Percentiles rank a stretch among this genome's conserved stretches.
These are phyloP conservation scores for Petasospora rhodanensis DNA, from an alignment of 1,139 yeast species.

Conservation along the genomic window DNA sequence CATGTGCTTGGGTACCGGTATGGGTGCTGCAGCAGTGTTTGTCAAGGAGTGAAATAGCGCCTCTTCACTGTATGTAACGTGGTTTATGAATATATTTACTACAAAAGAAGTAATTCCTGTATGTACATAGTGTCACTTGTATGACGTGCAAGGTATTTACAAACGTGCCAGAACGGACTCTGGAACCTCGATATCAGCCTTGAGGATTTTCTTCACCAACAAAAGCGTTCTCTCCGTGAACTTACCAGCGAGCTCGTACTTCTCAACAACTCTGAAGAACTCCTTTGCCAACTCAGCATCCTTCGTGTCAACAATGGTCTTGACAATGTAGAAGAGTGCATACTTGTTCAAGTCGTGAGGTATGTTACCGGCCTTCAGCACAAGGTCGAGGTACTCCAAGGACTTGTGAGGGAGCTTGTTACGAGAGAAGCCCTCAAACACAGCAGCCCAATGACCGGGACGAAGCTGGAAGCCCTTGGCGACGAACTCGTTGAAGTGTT, in stretches of 20 bases:
- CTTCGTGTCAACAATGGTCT: slow-evolving; percentile 36
- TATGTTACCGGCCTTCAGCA: slow-evolving; percentile 24
- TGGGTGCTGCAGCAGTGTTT: slow-evolving; percentile 93
- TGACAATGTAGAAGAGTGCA: slow-evolving; percentile 53
- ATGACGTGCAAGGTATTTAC: slow-evolving; percentile 11
- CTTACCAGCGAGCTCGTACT: slow-evolving; percentile 3
- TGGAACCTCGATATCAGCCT: slow-evolving; percentile 16
- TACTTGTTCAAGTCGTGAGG: slow-evolving; percentile 59
- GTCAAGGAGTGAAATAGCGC: slow-evolving; percentile 64
- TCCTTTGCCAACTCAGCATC: slow-evolving; percentile 34
- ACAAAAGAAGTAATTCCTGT: no score
- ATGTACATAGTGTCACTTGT: no score
- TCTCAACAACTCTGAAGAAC: slow-evolving; percentile 36
- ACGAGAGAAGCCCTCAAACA: slow-evolving; percentile 46
- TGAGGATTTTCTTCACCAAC: slow-evolving; percentile 9
- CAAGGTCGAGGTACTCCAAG: slow-evolving; percentile 34
- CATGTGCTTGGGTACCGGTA: slow-evolving; percentile 98
- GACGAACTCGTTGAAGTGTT: slow-evolving; percentile 43
- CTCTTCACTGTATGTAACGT: no score
- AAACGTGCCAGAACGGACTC: slow-evolving; percentile 10
- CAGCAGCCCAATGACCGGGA: slow-evolving; percentile 54
- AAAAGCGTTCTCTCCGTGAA: slow-evolving; percentile 8
- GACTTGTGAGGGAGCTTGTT: slow-evolving; percentile 38
- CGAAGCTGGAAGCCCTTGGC: slow-evolving; percentile 34
- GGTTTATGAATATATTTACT: no score